These are phyloP conservation scores for Bipolaris bicolor DNA, from an alignment of 2,329 filamentous ascomycete species.

Conservation along the genomic window DNA sequence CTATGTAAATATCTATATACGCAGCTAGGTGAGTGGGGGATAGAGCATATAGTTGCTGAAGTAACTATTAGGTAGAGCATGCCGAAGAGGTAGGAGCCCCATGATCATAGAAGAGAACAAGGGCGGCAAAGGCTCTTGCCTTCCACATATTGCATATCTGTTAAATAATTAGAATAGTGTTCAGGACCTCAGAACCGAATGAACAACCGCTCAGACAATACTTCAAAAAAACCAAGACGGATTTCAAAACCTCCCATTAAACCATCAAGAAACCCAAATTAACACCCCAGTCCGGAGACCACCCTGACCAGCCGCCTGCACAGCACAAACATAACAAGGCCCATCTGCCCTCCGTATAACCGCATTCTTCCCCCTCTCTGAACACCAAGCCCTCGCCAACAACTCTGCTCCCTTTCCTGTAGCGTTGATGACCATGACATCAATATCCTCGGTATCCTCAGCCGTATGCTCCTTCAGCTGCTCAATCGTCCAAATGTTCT, in stretches of 20 bases:
- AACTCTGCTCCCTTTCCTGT: background rate
- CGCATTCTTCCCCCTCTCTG: background rate
- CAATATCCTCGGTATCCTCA: background rate
- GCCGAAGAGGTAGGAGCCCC: no score
- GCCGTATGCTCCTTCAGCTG: background rate
- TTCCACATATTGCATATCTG: no score
- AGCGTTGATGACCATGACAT: background rate
- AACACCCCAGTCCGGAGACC: background rate
- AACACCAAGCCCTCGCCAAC: background rate
- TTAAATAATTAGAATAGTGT: no score
- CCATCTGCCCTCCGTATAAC: background rate
- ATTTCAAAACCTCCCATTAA: background rate
- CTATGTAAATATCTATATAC: no score
- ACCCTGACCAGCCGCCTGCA: background rate
- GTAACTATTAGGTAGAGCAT: no score
- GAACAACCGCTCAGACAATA: background rate
- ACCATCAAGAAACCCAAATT: background rate
- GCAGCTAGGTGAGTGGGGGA: no score
- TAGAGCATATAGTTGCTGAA: no score
- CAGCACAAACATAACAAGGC: slow-evolving; percentile 1
- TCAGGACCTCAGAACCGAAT: background rate
- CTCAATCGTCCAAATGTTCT: background rate
- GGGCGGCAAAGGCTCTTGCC: no score
- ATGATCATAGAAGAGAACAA: no score
- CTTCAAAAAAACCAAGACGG: background rate